These are phyloP conservation scores for Diaporthe ampelina DNA, from an alignment of 2,329 filamentous ascomycete genomes.

Conservation along the genomic window DNA sequence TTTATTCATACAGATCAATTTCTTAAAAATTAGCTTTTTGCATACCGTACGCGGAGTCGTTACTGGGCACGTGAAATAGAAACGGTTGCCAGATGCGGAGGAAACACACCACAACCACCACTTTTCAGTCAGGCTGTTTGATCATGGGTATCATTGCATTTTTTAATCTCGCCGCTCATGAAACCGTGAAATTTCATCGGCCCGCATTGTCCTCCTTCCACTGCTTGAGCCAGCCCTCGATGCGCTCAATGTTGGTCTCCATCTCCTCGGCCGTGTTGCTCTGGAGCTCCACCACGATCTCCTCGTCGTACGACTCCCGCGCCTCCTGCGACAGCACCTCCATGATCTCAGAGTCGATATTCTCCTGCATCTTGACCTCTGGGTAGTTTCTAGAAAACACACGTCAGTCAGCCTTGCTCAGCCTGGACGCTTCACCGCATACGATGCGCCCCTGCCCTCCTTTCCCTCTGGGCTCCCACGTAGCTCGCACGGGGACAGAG, in stretches of 20 bases:
- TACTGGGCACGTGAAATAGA: background rate
- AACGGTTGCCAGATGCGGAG: background rate
- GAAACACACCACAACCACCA: background rate
- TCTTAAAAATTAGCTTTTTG: background rate
- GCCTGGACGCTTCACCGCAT: background rate
- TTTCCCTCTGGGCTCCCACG: background rate
- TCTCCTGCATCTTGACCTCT: conserved; percentile 92
- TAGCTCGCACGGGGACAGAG: background rate
- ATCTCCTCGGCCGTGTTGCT: conserved; percentile 89
- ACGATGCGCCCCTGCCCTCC: background rate
- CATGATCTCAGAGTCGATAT: conserved; percentile 98
- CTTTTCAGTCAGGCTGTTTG: background rate
- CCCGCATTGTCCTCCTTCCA: conserved; percentile 80
- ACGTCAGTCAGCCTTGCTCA: background rate
- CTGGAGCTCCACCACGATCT: conserved; percentile 89
- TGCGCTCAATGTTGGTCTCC: conserved; percentile 87
- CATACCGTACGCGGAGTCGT: too few species aligned
- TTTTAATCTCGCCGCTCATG: conserved; percentile 14
- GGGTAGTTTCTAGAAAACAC: conserved; percentile 77
- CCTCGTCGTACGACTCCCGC: conserved; percentile 84
- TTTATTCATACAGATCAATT: background rate
- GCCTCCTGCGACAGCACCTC: conserved; percentile 94
- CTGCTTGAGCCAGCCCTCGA: conserved; percentile 83
- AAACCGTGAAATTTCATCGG: background rate
- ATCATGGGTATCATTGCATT: conserved; percentile 39